These are phyloP conservation scores for Cyberlindnera lachancei DNA, from an alignment of 805 yeast genomes.

Conservation along the genomic window DNA sequence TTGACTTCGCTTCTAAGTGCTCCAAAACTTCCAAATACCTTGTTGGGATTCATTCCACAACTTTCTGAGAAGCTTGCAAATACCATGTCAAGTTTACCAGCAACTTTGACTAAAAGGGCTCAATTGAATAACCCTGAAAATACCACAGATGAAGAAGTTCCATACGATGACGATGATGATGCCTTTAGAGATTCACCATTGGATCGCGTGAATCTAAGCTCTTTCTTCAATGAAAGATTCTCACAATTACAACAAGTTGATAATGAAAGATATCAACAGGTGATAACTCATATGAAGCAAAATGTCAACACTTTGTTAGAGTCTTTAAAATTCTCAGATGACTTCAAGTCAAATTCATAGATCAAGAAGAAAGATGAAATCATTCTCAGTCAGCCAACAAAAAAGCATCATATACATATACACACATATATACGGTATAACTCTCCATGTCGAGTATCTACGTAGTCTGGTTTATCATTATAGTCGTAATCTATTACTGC, in stretches of 20 bases:
- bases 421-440: too few relatives aligned
- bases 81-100: slow-evolving; percentile 57
- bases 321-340: not conserved
- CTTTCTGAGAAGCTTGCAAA: slow-evolving; percentile 44
- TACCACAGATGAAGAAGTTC: slow-evolving; percentile 3
- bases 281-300: slow-evolving; percentile 9
- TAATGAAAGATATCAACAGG: slow-evolving; percentile 35
- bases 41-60: slow-evolving; percentile 34
- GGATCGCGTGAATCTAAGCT: slow-evolving; percentile 66
- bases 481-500: too few relatives aligned
- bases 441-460: not conserved
- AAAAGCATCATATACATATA: too few relatives aligned
- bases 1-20: slow-evolving; percentile 42
- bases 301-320: not conserved
- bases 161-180: slow-evolving; percentile 52
- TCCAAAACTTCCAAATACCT: slow-evolving; percentile 31
- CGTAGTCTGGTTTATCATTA: too few relatives aligned
- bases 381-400: too few relatives aligned
- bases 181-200: slow-evolving; percentile 73
- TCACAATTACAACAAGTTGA: slow-evolving; percentile 38
- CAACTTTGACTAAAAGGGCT: slow-evolving; percentile 61
- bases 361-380: too few relatives aligned
- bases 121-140: slow-evolving; percentile 46
- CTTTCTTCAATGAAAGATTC: slow-evolving; percentile 53
- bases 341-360: not conserved